These are phyloP conservation scores for Suillus subluteus DNA, from an alignment of 768 basidiomycete genomes.

Conservation along the genomic window DNA sequence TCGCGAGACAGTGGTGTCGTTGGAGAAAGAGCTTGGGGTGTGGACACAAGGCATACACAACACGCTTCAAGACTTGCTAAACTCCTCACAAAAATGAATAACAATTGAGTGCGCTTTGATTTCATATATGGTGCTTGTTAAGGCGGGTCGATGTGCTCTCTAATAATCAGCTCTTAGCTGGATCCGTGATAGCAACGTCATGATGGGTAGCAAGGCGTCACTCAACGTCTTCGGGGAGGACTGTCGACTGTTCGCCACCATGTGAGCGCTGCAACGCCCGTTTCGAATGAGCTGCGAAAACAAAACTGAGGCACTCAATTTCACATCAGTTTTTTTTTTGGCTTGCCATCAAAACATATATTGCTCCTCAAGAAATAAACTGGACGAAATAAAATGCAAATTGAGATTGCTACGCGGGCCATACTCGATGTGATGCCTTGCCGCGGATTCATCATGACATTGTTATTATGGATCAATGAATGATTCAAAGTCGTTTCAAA, in stretches of 20 bases:
- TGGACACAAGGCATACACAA: conserved; percentile 70
- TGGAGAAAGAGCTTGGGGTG: conserved; percentile 75
- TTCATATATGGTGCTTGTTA: neutral
- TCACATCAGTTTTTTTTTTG: neutral
- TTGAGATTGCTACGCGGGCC: neutral
- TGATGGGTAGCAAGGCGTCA: neutral
- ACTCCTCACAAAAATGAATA: conserved; percentile 1
- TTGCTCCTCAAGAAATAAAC: too few species aligned
- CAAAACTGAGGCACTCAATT: neutral
- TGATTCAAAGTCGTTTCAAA: too few species aligned
- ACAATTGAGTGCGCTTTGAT: neutral
- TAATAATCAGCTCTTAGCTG: neutral
- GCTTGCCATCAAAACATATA: too few species aligned
- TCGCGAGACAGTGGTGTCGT: conserved; percentile 55
- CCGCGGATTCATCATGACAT: neutral
- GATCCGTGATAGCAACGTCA: neutral
- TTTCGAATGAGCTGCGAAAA: too few species aligned
- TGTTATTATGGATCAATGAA: neutral
- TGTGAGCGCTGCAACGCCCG: neutral
- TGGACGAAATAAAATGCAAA: too few species aligned
- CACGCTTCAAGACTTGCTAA: conserved; percentile 46
- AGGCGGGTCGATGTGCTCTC: neutral
- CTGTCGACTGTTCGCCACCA: neutral
- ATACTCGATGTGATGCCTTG: neutral
- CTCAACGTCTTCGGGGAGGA: neutral